A percentile compares a stretch with the other conserved stretches of the same genome.
These are phyloP conservation scores for Suhomyces terraborum DNA, from an alignment of 1,139 yeast genomes.

Conservation along the genomic window DNA sequence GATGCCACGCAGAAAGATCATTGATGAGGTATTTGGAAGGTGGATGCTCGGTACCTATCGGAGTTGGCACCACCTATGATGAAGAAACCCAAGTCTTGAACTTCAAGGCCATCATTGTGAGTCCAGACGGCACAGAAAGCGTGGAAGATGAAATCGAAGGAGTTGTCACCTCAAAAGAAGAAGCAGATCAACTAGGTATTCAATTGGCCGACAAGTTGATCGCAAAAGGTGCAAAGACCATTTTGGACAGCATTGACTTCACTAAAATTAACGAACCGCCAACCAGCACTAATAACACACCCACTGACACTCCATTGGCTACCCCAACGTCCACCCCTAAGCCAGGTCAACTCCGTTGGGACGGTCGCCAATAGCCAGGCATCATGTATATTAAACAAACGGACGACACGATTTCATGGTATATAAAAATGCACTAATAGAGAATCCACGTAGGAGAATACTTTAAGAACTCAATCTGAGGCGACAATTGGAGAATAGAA, in stretches of 20 bases:
- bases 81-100: slow-evolving; percentile 42
- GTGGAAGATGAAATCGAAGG: slow-evolving; percentile 57
- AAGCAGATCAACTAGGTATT: slow-evolving; percentile 72
- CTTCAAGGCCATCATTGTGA: slow-evolving; percentile 75
- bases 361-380: slow-evolving; percentile 4
- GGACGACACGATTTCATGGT: slow-evolving; percentile 6
- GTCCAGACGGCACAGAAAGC: slow-evolving; percentile 74
- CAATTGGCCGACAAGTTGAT: slow-evolving; percentile 68
- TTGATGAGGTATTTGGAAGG: slow-evolving; percentile 90
- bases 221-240: slow-evolving; percentile 77
- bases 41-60: slow-evolving; percentile 97
- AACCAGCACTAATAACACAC: slow-evolving; percentile 14
- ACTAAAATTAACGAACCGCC: slow-evolving; percentile 56
- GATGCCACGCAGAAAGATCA: slow-evolving; percentile 90
- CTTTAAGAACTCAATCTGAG: no score
- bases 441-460: not conserved
- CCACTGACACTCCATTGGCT: slow-evolving; percentile 11
- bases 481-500: no score
- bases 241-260: slow-evolving; percentile 78
- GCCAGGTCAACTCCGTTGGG: slow-evolving; percentile 5
- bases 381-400: slow-evolving; percentile 6
- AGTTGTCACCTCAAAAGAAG: slow-evolving; percentile 45
- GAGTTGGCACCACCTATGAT: slow-evolving; percentile 69
- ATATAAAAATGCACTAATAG: slow-evolving; percentile 5
- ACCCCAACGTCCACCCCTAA: slow-evolving; percentile 10